Conservation (phyloP, 345 rosid species). For the Acer negundo region DNA sequence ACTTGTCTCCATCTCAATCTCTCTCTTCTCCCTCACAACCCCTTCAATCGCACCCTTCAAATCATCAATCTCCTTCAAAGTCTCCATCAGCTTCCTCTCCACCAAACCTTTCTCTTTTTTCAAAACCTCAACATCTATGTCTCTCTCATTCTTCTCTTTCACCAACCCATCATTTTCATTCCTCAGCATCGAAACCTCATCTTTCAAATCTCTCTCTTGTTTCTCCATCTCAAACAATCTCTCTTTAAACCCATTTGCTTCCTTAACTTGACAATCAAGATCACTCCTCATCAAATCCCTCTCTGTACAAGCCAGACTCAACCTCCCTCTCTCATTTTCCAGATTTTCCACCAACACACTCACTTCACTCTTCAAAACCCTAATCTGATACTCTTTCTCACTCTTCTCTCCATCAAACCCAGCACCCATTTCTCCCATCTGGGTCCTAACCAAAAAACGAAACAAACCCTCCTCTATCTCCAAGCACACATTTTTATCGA, state of each 20-base stretch:
- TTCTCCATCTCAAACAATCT: conserved; percentile 43
- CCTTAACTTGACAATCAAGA: conserved; percentile 32
- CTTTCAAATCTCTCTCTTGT: conserved; percentile 31
- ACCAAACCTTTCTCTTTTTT: conserved; percentile 34
- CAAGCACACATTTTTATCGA: conserved; percentile 42
- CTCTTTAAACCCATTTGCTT: conserved; percentile 34
- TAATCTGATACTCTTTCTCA: conserved; percentile 41
- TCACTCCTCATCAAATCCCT: conserved; percentile 43
- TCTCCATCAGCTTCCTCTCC: conserved; percentile 35
- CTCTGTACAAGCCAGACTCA: conserved; percentile 38
- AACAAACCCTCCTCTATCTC: conserved; percentile 47
- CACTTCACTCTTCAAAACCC: conserved; percentile 35
- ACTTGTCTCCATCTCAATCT: conserved; percentile 37
- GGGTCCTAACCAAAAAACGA: conserved; percentile 38
- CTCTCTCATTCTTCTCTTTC: conserved; percentile 36
- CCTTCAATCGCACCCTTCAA: conserved; percentile 38
- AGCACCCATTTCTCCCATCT: conserved; percentile 41
- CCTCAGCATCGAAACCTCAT: conserved; percentile 35
- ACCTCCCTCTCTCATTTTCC: conserved; percentile 36
- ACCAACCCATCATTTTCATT: conserved; percentile 31
- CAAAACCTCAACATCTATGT: conserved; percentile 25
- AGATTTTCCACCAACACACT: conserved; percentile 29
- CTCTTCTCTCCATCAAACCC: conserved; percentile 34
- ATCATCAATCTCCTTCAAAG: conserved; percentile 28
- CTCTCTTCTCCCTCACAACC: conserved; percentile 40